A percentile compares a stretch with the other conserved stretches of the same genome.
Conservation (phyloP, 2,329 filamentous ascomycete species). For the Hypoxylon sp. region DNA sequence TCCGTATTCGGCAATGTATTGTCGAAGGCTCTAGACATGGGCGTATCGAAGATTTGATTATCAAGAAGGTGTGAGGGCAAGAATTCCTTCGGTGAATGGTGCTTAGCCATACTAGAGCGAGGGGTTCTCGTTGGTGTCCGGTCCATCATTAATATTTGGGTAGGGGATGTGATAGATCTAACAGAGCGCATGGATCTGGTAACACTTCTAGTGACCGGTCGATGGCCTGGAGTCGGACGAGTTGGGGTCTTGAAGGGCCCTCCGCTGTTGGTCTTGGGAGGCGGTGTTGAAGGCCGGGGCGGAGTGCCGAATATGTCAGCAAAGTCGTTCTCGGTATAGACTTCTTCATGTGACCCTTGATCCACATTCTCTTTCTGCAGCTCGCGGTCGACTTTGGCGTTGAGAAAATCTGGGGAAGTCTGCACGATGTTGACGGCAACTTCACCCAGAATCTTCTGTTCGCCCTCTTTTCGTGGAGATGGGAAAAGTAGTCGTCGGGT, state of each 20-base stretch:
- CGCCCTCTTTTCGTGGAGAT: slow-evolving; percentile 77
- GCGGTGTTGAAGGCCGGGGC: slow-evolving; percentile 67
- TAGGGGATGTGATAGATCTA: slow-evolving; percentile 62
- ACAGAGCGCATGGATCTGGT: slow-evolving; percentile 69
- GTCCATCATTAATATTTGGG: slow-evolving; percentile 59
- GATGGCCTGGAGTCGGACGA: slow-evolving; percentile 72
- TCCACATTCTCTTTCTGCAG: slow-evolving; percentile 62
- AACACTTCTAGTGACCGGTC: slow-evolving; percentile 73
- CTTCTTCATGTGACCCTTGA: slow-evolving; percentile 56
- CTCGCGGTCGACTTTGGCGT: slow-evolving; percentile 53
- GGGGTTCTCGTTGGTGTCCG: slow-evolving; percentile 65
- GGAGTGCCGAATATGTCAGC: slow-evolving; percentile 76
- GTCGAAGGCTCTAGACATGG: slow-evolving; percentile 63
- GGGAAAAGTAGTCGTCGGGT: slow-evolving; percentile 83
- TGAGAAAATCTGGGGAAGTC: slow-evolving; percentile 57
- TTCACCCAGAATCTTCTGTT: slow-evolving; percentile 73
- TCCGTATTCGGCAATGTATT: slow-evolving; percentile 73
- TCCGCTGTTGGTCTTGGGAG: slow-evolving; percentile 64
- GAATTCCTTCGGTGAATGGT: slow-evolving; percentile 58
- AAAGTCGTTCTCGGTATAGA: slow-evolving; percentile 55
- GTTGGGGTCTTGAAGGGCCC: slow-evolving; percentile 73
- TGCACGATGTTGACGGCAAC: slow-evolving; percentile 68
- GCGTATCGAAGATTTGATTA: slow-evolving; percentile 41
- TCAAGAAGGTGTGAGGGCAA: slow-evolving; percentile 48
- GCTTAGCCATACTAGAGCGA: slow-evolving; percentile 53